phyloP scores from a whole-genome alignment of 345 rosid genomes.

The Angophora floribunda region DNA sequence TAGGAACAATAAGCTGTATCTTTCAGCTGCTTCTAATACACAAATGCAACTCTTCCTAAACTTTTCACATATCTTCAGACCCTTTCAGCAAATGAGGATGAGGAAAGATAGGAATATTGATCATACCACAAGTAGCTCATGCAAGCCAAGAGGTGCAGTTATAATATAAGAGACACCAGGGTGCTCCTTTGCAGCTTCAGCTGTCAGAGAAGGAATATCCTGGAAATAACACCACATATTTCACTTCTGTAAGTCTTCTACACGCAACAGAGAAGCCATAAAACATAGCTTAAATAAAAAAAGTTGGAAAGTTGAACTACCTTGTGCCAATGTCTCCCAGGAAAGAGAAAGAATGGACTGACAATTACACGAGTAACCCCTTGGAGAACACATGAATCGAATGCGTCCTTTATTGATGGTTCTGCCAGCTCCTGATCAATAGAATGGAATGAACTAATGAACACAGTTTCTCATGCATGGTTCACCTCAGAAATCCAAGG shows the following conservation, averaged over 20 bases:
- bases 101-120: background rate
- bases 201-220: constrained; percentile 82
- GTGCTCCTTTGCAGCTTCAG: constrained; percentile 89
- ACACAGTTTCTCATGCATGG: background rate
- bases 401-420: constrained; percentile 83
- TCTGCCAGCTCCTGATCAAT: constrained; percentile 67
- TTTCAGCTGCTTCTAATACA: background rate
- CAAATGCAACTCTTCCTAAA: background rate
- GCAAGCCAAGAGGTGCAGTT: constrained; percentile 91
- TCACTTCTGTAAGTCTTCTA: background rate
- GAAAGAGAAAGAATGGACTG: constrained; percentile 88
- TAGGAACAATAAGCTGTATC: background rate
- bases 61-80: background rate
- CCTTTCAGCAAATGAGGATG: background rate
- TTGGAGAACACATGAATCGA: constrained; percentile 52
- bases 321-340: constrained; percentile 93
- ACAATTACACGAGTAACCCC: constrained; percentile 82
- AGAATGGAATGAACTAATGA: background rate
- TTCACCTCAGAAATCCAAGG: background rate
- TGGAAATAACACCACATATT: constrained; percentile 4
- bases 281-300: background rate
- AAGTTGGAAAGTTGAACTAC: constrained; percentile 20
- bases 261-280: background rate
- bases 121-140: constrained; percentile 73
- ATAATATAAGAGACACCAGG: constrained; percentile 56